These are phyloP conservation scores for Gamarada debralockiae DNA, from an alignment of 495 filamentous ascomycete genomes.

Conservation along the genomic window DNA sequence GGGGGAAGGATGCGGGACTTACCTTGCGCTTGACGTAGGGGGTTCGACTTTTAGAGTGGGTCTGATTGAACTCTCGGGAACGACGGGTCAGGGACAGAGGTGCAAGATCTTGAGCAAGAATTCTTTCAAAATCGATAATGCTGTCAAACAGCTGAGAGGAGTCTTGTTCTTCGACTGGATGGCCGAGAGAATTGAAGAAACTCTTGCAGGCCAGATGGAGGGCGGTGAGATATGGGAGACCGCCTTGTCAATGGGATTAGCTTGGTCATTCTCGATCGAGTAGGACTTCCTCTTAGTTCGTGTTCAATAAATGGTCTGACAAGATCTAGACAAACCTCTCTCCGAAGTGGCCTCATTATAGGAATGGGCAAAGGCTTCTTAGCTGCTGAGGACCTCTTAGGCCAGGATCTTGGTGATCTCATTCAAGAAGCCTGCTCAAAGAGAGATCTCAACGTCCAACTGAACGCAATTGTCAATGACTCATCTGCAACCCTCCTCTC, in stretches of 20 bases:
- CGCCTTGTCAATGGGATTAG: constrained; percentile 57
- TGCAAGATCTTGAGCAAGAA: constrained; percentile 40
- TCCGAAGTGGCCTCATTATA: constrained; percentile 69
- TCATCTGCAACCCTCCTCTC: constrained; percentile 76
- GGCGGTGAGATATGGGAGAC: constrained; percentile 10
- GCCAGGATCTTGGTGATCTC: constrained; percentile 47
- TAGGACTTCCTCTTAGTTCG: constrained; percentile 36
- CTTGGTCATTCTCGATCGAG: constrained; percentile 89
- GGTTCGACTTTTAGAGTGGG: constrained; percentile 79
- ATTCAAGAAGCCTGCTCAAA: constrained; percentile 41
- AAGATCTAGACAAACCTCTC: constrained; percentile 59
- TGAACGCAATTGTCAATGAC: constrained; percentile 82
- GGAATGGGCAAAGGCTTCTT: constrained; percentile 83
- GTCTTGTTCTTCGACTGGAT: constrained; percentile 75
- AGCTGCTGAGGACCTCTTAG: constrained; percentile 44
- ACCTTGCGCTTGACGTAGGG: constrained; percentile 59
- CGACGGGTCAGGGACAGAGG: constrained; percentile 27
- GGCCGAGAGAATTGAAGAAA: constrained; percentile 65
- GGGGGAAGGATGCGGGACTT: constrained; percentile 64
- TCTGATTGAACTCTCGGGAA: constrained; percentile 66
- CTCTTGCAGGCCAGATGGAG: constrained; percentile 35
- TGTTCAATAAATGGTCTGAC: constrained; percentile 23
- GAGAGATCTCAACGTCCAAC: constrained; percentile 50
- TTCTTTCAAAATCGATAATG: constrained; percentile 46
- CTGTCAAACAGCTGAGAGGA: constrained; percentile 40